Evolutionary conservation across 2,329 filamentous ascomycete species (phyloP).

Genomic region (Chlorencoelia australis): DNA sequence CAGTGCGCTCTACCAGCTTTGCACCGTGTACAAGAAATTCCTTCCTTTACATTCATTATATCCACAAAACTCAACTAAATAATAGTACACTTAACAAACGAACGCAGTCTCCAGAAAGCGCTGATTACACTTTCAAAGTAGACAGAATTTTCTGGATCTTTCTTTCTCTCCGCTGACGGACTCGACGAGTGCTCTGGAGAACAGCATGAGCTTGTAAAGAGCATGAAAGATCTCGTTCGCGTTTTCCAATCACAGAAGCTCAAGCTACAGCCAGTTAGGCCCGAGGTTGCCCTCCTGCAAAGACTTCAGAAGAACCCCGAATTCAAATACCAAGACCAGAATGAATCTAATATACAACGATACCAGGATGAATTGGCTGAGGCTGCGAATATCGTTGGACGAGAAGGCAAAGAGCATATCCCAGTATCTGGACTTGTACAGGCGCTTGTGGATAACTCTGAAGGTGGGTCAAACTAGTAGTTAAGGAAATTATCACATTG

Average conservation of each 20-base stretch:
- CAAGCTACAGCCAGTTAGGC: not conserved
- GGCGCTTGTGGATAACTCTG: not conserved
- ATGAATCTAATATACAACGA: not conserved
- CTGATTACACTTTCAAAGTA: not conserved
- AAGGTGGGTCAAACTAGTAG: not conserved
- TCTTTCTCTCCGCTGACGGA: not conserved
- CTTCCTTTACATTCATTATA: not conserved
- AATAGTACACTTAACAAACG: not conserved
- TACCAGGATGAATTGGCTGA: not conserved
- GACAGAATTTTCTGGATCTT: not conserved
- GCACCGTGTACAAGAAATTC: not conserved
- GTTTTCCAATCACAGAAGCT: not conserved
- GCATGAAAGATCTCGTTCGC: not conserved
- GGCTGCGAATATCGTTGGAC: not conserved
- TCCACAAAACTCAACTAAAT: not conserved
- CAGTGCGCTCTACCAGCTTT: not conserved
- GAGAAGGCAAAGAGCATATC: not conserved
- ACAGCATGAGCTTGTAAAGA: not conserved
- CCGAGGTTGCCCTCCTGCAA: not conserved
- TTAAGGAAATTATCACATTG: not conserved
- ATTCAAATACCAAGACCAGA: not conserved
- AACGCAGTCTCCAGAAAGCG: too few relatives aligned
- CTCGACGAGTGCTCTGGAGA: not conserved
- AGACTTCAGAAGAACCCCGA: not conserved
- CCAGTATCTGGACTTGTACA: not conserved